These are phyloP conservation scores for Zymoseptoria passerinii DNA, from an alignment of 2,329 filamentous ascomycete genomes.

Conservation along the genomic window DNA sequence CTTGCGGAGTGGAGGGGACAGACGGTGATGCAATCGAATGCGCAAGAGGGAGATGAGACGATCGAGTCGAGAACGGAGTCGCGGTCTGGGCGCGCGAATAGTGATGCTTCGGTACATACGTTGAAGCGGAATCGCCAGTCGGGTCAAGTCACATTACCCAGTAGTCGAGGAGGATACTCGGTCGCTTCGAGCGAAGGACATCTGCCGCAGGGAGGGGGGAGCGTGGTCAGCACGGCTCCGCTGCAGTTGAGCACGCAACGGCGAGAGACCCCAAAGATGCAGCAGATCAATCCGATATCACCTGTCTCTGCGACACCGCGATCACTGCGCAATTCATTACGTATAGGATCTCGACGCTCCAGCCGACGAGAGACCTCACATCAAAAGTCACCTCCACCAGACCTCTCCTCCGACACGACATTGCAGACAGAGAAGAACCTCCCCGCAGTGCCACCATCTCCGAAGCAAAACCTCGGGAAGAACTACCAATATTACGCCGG, in stretches of 20 bases:
- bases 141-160: slow-evolving; percentile 40
- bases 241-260: not conserved
- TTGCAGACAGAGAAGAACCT: slow-evolving; percentile 42
- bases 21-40: slow-evolving; percentile 10
- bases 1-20: slow-evolving; percentile 11
- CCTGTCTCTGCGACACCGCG: not conserved
- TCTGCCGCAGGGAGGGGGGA: slow-evolving; percentile 24
- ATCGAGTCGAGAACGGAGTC: slow-evolving; percentile 12
- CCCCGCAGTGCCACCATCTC: not conserved
- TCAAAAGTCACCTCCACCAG: not conserved
- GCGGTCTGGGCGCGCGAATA: slow-evolving; percentile 47
- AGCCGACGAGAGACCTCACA: slow-evolving; percentile 13
- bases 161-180: slow-evolving; percentile 73
- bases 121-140: slow-evolving; percentile 4
- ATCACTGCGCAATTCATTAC: slow-evolving; percentile 4
- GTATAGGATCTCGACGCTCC: slow-evolving; percentile 17
- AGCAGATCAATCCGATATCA: not conserved
- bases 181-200: slow-evolving; percentile 41
- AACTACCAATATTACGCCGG: slow-evolving; percentile 92
- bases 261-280: not conserved
- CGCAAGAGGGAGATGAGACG: slow-evolving; percentile 16
- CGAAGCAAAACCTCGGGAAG: slow-evolving; percentile 40
- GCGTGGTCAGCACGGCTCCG: slow-evolving; percentile 50
- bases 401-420: slow-evolving; percentile 59
- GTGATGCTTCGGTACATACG: slow-evolving; percentile 48